phyloP scores from a whole-genome alignment of 2,329 filamentous ascomycete species.

The Fusarium nematophilum region DNA sequence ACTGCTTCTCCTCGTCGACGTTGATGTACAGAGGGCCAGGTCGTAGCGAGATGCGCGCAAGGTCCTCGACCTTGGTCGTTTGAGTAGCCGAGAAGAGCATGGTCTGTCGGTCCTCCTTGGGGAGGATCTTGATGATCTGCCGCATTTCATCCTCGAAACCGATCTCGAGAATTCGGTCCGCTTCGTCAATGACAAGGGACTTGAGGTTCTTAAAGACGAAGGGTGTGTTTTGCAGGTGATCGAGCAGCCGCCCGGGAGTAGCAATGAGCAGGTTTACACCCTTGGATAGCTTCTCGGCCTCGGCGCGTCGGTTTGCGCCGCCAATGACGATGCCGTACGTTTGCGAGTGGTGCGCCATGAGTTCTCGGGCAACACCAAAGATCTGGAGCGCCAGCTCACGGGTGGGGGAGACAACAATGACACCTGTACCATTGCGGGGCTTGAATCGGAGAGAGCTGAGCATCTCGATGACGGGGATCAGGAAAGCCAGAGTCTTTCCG shows the following conservation, averaged over 20 bases:
- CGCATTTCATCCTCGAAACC: slow-evolving; percentile 99
- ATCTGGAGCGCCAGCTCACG: slow-evolving; percentile 95
- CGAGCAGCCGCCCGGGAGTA: slow-evolving; percentile 90
- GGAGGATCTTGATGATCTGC: slow-evolving; percentile 93
- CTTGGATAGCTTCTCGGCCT: slow-evolving; percentile 93
- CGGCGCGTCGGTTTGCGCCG: slow-evolving; percentile 88
- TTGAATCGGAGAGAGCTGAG: slow-evolving; percentile 91
- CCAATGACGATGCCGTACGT: slow-evolving; percentile 97
- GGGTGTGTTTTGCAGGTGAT: slow-evolving; percentile 93
- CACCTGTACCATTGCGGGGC: slow-evolving; percentile 91
- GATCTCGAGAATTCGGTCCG: slow-evolving; percentile 94
- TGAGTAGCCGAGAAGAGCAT: slow-evolving; percentile 99
- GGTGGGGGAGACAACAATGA: slow-evolving; percentile 92
- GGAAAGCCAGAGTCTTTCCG: slow-evolving; percentile 94
- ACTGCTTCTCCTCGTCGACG: slow-evolving; percentile 89
- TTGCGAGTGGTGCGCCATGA: slow-evolving; percentile 93
- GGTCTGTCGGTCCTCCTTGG: slow-evolving; percentile 87
- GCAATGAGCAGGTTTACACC: slow-evolving; percentile 95
- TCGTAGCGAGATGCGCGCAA: slow-evolving; percentile 91
- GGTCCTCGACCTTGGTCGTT: slow-evolving; percentile 97
- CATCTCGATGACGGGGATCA: slow-evolving; percentile 96
- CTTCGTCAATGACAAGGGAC: slow-evolving; percentile 94
- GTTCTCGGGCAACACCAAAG: slow-evolving; percentile 91
- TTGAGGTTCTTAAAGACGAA: slow-evolving; percentile 95
- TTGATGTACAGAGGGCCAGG: slow-evolving; percentile 96